A percentile compares a stretch with the other conserved stretches of the same genome.
These are phyloP conservation scores for Primulina huaijiensis DNA, from an alignment of 257 asterid genomes.

Conservation along the genomic window DNA sequence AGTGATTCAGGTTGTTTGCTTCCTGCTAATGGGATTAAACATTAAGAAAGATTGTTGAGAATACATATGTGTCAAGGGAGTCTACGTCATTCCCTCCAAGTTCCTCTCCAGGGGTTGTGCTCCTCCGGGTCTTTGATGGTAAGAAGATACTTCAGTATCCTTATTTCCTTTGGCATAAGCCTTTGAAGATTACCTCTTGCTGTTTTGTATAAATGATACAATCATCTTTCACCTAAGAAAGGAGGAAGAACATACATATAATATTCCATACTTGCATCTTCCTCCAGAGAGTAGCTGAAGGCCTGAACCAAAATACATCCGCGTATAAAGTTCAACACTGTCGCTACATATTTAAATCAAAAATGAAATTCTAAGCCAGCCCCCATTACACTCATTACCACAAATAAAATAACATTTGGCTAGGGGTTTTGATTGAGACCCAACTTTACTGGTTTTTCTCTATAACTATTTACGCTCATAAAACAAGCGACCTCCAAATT, in stretches of 20 bases:
- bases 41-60: constrained; percentile 3
- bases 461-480: not conserved
- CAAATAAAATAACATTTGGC: not conserved
- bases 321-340: not conserved
- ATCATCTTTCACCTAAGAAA: constrained; percentile 65
- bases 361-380: not conserved
- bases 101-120: constrained; percentile 82
- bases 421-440: not conserved
- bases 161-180: constrained; percentile 84
- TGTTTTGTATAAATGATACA: constrained; percentile 70
- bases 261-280: not conserved
- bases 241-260: not conserved
- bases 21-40: not conserved
- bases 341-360: not conserved
- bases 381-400: not conserved
- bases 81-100: constrained; percentile 68
- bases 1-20: not conserved
- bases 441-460: not conserved
- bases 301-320: not conserved
- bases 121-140: constrained; percentile 84
- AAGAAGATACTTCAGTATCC: constrained; percentile 81
- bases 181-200: constrained; percentile 82
- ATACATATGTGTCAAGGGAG: constrained; percentile 72
- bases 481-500: too few species aligned
- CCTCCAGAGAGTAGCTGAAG: constrained; percentile 6